These are phyloP conservation scores for Populus tremula DNA, from an alignment of 345 rosid species.

Conservation along the genomic window DNA sequence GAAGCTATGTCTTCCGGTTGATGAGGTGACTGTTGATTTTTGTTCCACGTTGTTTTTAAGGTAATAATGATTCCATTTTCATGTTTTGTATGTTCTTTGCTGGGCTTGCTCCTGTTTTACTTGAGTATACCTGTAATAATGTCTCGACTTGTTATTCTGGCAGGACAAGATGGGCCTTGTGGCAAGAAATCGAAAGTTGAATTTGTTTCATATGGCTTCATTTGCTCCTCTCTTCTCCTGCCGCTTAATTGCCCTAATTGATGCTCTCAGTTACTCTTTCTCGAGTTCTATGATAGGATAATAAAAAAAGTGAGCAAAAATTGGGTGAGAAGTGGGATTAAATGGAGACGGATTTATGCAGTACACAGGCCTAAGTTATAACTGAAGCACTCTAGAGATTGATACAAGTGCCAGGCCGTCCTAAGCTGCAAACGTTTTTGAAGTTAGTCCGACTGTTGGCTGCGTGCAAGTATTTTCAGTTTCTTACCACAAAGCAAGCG, in stretches of 20 bases:
- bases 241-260: neutral
- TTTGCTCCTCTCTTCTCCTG: neutral
- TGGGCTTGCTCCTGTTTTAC: neutral
- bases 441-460: too few species aligned
- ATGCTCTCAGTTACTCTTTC: neutral
- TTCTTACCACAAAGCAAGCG: too few species aligned
- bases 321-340: neutral
- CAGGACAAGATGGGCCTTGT: neutral
- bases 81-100: neutral
- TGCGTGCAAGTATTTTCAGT: too few species aligned
- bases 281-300: neutral
- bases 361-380: too few species aligned
- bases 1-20: conserved; percentile 52
- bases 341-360: neutral
- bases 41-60: neutral
- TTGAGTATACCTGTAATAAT: neutral
- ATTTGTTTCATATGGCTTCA: neutral
- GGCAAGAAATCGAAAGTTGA: neutral
- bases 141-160: neutral
- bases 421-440: too few species aligned
- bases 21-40: neutral
- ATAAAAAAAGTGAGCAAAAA: neutral
- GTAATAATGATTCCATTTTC: neutral
- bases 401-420: too few species aligned
- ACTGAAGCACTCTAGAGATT: neutral